Evolutionary conservation across 2,329 filamentous ascomycete species (phyloP), one percentile per base, ranked within the genome.

Genomic region (Neoarthrinium moseri): DNA sequence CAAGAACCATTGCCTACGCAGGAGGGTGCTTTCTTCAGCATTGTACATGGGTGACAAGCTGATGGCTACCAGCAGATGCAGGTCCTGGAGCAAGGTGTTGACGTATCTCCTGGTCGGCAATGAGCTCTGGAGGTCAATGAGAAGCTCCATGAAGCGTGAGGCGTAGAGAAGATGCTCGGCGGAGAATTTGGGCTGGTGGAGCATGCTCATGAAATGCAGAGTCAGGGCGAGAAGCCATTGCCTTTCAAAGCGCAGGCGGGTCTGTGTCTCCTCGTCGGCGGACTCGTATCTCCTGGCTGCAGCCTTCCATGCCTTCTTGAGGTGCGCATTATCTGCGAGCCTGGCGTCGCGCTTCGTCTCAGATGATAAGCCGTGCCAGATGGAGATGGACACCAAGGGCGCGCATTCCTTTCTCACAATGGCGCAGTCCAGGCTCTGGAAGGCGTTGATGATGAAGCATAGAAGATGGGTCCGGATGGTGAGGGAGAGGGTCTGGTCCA

Each of bases 361-460:
- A 46, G 80, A 87, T 23, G 89, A 87, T 29, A 99, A 71, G 61
- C 96, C 95, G 60, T 97, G 89, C 94, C 94, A 99, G 57, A 94
- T 90, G 1, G 89, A 86, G 57, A 99, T 96, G 11, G 91, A 94
- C 17, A 99, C 92, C 42, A 99, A 73, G 2, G 95, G 90, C 6
- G 92, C 94, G 67, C 94, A 97, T 73, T 99, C 94, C 66, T 96
- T 97, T 51, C 94, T 85, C 40, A 99, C 88, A 46, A 95, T 80
- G 29, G 81, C 80, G 62, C 84, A 91, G 64, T 99, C 95, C 24
- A 99, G 76, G 37, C 91, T 96, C 66, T 97, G 91, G 63, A 96
- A 99, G 27, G 92, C 89, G 54, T 86, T 83, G 41, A 95, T 95
- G 51, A 97, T 77, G 67, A 97, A 97, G 20, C 82, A 87, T 18